Base-by-base conservation (phyloP, 495 filamentous ascomycete genomes). In the Cercophora newfieldiana region DNA sequence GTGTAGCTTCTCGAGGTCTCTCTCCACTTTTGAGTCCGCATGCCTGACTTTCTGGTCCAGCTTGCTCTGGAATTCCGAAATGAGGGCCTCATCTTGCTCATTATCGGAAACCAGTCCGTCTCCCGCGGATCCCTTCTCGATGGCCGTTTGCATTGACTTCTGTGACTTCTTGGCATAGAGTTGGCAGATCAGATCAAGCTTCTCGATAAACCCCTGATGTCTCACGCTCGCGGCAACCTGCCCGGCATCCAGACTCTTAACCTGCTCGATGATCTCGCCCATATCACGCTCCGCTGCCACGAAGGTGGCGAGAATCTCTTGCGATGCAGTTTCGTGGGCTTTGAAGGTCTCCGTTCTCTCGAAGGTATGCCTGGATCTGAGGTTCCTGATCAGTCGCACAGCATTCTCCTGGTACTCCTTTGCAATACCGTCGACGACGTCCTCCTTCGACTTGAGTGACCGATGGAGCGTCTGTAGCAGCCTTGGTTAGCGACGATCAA, bases 381-480 rank as follows among this genome's bases (percentile, higher is more conserved):
- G 14, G 4, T 59, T 64, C 18, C 59, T 33, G n/a, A 74, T 63
- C 47, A 72, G 49, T 1, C 29, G 37, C 31, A 48, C 12, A 8
- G 66, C 68, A 37, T 70, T 68, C 21, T 64, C 44, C 12, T 50
- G 19, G 24, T 72, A 74, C 4, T 74, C 68, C 14, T 47, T 56
- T n/a, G 37, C 64, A 7, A 74, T 70, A 29, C 69, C 70, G 1
- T 33, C 37, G 3, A 69, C 58, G 3, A 50, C 66, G n/a, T 68
- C 65, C 53, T 70, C 69, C 37, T 67, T 69, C 8, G 67, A 62
- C 18, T 70, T 72, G n/a, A 74, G 37, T 1, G 63, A 66, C n/a
- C 69, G 71, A 48, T 69, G 68, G 22, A 73, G 25, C 16, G 59
- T 8, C 59, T 49, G 61, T 66, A 25, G 25, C 19, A 58, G 12